Base-by-base conservation (phyloP, 2,329 filamentous ascomycete genomes). In the Keithomyces neogunnii region DNA sequence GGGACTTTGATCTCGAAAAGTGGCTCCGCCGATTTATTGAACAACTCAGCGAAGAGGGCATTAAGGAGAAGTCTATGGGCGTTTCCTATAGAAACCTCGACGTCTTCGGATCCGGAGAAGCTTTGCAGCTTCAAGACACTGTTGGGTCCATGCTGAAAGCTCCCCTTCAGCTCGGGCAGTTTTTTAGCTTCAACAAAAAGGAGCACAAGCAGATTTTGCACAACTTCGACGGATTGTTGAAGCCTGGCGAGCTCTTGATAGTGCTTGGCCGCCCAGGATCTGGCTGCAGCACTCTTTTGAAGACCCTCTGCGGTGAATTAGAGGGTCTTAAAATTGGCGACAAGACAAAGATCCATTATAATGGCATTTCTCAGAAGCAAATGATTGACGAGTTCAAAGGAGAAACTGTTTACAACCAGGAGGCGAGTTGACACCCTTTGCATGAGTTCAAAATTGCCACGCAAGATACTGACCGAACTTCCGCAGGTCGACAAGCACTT, bases 331-430 rank as follows among this genome's bases (percentile, higher is more conserved):
- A 73, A 9, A 59, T 84, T 3, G 77, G 76, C 29, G 60, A 75
- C 0, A 52, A 69, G 1, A 77, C 80, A 0, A 60, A 60, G 0
- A 73, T 88, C 28, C 77, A 84, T 60, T 88, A 86, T 64, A 78
- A 85, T 50, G 84, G 83, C 26, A 76, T 78, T n/a, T 63, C 73
- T 0, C 72, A 74, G 54, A 62, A 70, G 51, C 64, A 71, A 51
- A 83, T 84, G 74, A 70, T 72, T 47, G 73, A 74, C 53, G 74
- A 84, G 59, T 86, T 84, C 60, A 76, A 80, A 53, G 82, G 82
- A 40, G 83, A 82, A 65, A 75, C 84, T 1, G 73, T 88, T 10
- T 91, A 92, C 64, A 89, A 89, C 58, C 84, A 88, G 11, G 88
- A 92, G 68, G 81, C 70, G 52, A 39, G 50, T 44, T 31, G 40